A percentile compares a stretch with the other conserved stretches of the same genome.
Conservation (phyloP, 306 rosid genomes). For the Vigna reflexopilosa region DNA sequence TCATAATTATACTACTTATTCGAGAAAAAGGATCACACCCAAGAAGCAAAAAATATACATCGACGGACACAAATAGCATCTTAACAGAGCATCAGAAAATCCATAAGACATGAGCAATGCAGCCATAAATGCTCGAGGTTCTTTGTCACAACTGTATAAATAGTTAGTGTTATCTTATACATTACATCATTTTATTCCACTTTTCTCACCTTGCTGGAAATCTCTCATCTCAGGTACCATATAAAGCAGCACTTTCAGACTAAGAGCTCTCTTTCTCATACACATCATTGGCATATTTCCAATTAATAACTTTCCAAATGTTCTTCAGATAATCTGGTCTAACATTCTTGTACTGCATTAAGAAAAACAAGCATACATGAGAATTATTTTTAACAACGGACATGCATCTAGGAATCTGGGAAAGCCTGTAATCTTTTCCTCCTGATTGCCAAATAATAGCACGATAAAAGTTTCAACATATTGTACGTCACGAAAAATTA, state of each 20-base stretch:
- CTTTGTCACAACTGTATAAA: constrained; percentile 24
- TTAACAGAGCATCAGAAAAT: constrained; percentile 24
- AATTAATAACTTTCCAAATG: constrained; percentile 93
- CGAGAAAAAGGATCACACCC: constrained; percentile 19
- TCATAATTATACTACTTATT: constrained; percentile 19
- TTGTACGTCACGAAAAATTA: not conserved
- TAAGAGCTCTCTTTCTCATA: constrained; percentile 66
- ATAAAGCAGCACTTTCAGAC: constrained; percentile 37
- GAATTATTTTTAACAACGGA: constrained; percentile 26
- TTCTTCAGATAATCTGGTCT: constrained; percentile 96
- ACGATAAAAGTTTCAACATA: constrained; percentile 20
- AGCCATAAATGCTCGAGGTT: constrained; percentile 28
- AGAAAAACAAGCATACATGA: constrained; percentile 45
- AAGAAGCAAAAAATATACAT: constrained; percentile 15
- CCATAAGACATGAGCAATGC: constrained; percentile 16
- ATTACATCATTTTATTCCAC: constrained; percentile 49
- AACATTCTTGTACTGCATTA: constrained; percentile 93
- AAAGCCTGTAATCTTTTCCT: constrained; percentile 8
- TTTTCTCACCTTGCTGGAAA: constrained; percentile 28
- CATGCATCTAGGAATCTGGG: constrained; percentile 15
- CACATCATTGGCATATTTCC: constrained; percentile 82
- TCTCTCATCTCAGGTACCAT: constrained; percentile 28
- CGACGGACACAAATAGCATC: not conserved
- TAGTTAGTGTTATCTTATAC: constrained; percentile 10
- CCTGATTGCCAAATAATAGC: not conserved